A percentile compares a stretch with the other conserved stretches of the same genome.
These are phyloP conservation scores for Lanmaoa rubissima DNA, from an alignment of 768 basidiomycete species.

Conservation along the genomic window DNA sequence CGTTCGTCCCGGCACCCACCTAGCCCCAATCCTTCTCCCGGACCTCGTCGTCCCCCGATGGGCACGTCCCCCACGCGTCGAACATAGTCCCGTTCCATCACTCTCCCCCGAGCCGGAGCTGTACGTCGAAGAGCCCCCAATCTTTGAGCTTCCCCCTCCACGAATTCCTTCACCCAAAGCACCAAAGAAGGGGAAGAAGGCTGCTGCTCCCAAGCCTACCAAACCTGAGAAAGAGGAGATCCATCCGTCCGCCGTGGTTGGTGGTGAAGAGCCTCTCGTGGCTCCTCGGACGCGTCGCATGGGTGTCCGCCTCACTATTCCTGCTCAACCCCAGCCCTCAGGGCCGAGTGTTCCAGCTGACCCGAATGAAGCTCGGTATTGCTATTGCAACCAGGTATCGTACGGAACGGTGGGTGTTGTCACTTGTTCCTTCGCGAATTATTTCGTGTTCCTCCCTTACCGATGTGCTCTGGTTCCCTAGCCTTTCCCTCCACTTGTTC, in stretches of 20 bases:
- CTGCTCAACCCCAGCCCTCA: conserved; percentile 24
- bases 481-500: neutral
- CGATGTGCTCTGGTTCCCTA: neutral
- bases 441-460: neutral
- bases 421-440: neutral
- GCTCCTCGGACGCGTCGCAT: conserved; percentile 22
- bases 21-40: conserved; percentile 54
- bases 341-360: conserved; percentile 31
- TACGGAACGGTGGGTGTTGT: conserved; percentile 66
- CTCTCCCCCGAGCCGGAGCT: conserved; percentile 31
- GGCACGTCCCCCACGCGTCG: conserved; percentile 43
- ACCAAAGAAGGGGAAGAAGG: conserved; percentile 27
- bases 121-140: conserved; percentile 11
- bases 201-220: conserved; percentile 5
- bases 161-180: conserved; percentile 14
- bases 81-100: conserved; percentile 43
- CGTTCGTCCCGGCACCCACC: conserved; percentile 51
- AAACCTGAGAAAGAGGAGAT: conserved; percentile 21
- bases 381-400: conserved; percentile 77
- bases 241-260: conserved; percentile 1
- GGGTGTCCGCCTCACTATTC: conserved; percentile 37
- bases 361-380: conserved; percentile 63
- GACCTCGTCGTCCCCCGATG: conserved; percentile 59
- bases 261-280: conserved; percentile 6
- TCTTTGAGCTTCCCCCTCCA: conserved; percentile 11